A percentile compares a stretch with the other conserved stretches of the same genome.
Evolutionary conservation across 345 rosid genomes (phyloP).

Genomic region (Hypericum perforatum): DNA sequence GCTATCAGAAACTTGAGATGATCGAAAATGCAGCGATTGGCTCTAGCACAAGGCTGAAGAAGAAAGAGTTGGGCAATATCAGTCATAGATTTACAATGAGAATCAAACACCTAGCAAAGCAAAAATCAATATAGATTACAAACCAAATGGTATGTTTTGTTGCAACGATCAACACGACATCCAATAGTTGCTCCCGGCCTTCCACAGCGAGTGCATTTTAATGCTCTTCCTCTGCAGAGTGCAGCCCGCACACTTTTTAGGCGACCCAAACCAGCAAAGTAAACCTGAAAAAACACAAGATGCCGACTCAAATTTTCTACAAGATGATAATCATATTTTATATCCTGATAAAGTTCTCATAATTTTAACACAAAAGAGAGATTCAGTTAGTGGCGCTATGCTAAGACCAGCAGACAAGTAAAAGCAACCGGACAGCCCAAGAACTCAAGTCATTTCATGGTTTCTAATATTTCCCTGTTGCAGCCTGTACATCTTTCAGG

Average conservation of each 20-base stretch:
- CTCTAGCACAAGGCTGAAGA: constrained; percentile 96
- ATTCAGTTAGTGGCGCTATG: too few relatives aligned
- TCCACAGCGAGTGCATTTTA: constrained; percentile 92
- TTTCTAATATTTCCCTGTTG: constrained; percentile 9
- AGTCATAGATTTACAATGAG: too few relatives aligned
- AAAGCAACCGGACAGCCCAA: too few relatives aligned
- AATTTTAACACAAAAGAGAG: too few relatives aligned
- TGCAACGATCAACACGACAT: constrained; percentile 97
- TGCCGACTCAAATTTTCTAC: too few relatives aligned
- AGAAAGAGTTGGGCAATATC: constrained; percentile 15
- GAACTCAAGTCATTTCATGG: too few relatives aligned
- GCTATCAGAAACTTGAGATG: constrained; percentile 98
- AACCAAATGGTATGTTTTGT: constrained; percentile 96
- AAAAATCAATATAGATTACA: constrained; percentile 18
- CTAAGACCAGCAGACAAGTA: too few relatives aligned
- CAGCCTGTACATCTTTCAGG: constrained; percentile 92
- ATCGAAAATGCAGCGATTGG: constrained; percentile 86
- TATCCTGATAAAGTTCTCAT: too few relatives aligned
- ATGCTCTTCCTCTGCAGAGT: constrained; percentile 83
- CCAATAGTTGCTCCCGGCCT: constrained; percentile 99
- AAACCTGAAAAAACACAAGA: constrained; percentile 45
- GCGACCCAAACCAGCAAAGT: constrained; percentile 96
- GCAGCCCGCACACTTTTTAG: constrained; percentile 94
- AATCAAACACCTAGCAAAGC: background rate
- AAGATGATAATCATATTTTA: too few relatives aligned